Conservation (phyloP, 352 stramenopile species). For the Pythium phragmiticola region DNA sequence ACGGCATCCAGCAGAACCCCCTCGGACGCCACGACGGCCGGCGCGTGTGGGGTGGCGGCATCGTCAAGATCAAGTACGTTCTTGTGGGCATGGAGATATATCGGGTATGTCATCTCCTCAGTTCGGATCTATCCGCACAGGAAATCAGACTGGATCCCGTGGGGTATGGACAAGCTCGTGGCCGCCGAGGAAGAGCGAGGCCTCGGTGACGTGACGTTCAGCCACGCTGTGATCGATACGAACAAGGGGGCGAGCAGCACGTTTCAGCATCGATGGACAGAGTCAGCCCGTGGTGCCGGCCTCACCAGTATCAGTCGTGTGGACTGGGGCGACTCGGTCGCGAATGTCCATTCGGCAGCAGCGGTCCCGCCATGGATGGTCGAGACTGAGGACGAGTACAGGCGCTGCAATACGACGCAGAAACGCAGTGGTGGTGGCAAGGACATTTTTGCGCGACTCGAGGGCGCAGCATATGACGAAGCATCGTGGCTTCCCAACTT, state of each 20-base stretch:
- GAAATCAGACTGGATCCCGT: constrained; percentile 48
- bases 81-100: background rate
- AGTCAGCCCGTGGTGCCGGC: constrained; percentile 39
- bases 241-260: background rate
- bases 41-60: constrained; percentile 64
- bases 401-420: constrained; percentile 42
- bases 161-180: constrained; percentile 59
- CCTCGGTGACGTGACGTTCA: background rate
- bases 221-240: background rate
- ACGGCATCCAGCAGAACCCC: constrained; percentile 51
- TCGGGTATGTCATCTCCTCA: background rate
- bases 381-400: constrained; percentile 67
- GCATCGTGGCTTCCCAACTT: constrained; percentile 75
- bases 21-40: constrained; percentile 46
- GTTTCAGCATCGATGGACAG: constrained; percentile 49
- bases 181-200: constrained; percentile 38
- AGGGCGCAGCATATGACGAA: constrained; percentile 30
- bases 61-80: constrained; percentile 47
- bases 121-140: constrained; percentile 10
- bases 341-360: constrained; percentile 59
- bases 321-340: constrained; percentile 38
- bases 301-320: constrained; percentile 44
- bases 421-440: background rate
- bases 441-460: constrained; percentile 37
- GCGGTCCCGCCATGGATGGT: constrained; percentile 79